Percentiles rank a stretch among this genome's conserved stretches.
Conservation (phyloP, 2,329 filamentous ascomycete species). For the Calonectria crousiana region DNA sequence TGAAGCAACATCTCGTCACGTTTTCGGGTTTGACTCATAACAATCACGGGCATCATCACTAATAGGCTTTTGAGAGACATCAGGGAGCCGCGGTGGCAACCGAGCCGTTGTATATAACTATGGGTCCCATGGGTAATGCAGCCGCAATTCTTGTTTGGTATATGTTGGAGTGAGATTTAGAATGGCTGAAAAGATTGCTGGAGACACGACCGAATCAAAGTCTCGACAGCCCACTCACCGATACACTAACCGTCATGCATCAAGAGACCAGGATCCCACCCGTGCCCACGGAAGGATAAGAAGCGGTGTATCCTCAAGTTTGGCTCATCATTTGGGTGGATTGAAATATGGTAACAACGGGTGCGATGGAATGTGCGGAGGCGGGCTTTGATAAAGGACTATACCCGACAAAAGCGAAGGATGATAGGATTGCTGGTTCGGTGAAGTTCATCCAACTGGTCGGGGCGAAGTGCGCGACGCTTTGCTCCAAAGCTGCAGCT, state of each 20-base stretch:
- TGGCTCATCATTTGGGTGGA: not conserved
- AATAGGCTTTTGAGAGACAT: not conserved
- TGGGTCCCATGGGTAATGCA: not conserved
- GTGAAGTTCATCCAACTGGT: not conserved
- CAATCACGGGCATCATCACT: not conserved
- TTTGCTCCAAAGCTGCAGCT: not conserved
- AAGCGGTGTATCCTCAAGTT: not conserved
- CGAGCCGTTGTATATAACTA: too few species aligned
- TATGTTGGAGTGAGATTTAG: too few species aligned
- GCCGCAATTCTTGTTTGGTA: not conserved
- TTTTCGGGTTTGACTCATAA: not conserved
- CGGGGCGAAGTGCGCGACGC: not conserved
- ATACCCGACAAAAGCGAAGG: not conserved
- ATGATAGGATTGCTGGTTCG: not conserved
- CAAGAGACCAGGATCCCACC: not conserved
- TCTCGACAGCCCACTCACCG: too few species aligned
- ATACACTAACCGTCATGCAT: too few species aligned
- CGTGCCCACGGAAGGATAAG: too few species aligned
- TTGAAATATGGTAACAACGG: not conserved
- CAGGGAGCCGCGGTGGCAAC: too few species aligned
- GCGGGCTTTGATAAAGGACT: not conserved
- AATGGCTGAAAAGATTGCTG: not conserved
- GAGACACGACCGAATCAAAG: not conserved
- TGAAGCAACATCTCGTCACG: not conserved
- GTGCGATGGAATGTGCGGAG: not conserved